Evolutionary conservation across 1,139 yeast species (phyloP).

Genomic region (Geotrichum phurueaensis): DNA sequence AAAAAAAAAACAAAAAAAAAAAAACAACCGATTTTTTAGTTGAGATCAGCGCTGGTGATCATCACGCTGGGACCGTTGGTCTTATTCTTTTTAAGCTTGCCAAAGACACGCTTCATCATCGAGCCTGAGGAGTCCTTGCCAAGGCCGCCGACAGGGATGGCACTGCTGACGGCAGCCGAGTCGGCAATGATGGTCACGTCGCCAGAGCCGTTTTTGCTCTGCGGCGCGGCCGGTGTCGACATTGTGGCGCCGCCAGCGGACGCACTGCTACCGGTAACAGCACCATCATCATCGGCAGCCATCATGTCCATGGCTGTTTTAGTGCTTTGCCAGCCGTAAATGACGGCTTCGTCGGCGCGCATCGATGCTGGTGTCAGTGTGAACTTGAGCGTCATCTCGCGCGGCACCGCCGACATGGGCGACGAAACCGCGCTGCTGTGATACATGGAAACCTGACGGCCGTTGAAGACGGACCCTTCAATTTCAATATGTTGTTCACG

Average conservation of each 20-base stretch:
- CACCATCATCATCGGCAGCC: constrained; percentile 21
- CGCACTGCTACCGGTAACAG: constrained; percentile 11
- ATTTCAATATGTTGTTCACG: not conserved
- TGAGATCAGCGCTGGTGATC: constrained; percentile 18
- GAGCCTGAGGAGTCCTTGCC: constrained; percentile 19
- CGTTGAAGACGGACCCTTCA: not conserved
- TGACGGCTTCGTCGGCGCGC: constrained; percentile 31
- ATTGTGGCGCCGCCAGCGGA: constrained; percentile 11
- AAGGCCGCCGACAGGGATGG: constrained; percentile 25
- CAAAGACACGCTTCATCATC: constrained; percentile 27
- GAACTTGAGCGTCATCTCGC: constrained; percentile 32
- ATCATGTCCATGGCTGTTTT: constrained; percentile 19
- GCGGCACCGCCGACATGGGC: constrained; percentile 18
- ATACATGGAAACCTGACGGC: not conserved
- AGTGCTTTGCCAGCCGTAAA: constrained; percentile 32
- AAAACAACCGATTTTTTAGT: not conserved
- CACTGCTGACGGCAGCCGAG: not conserved
- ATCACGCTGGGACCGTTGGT: constrained; percentile 7
- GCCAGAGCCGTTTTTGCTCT: not conserved
- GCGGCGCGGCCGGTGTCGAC: not conserved
- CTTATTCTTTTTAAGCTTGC: constrained; percentile 24
- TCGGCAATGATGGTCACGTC: constrained; percentile 1
- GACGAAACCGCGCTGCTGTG: constrained; percentile 1
- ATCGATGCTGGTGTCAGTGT: constrained; percentile 32
- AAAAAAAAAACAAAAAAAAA: too few species aligned